Evolutionary conservation across 2,329 filamentous ascomycete species (phyloP).

Genomic region (Aspergillus sp.): DNA sequence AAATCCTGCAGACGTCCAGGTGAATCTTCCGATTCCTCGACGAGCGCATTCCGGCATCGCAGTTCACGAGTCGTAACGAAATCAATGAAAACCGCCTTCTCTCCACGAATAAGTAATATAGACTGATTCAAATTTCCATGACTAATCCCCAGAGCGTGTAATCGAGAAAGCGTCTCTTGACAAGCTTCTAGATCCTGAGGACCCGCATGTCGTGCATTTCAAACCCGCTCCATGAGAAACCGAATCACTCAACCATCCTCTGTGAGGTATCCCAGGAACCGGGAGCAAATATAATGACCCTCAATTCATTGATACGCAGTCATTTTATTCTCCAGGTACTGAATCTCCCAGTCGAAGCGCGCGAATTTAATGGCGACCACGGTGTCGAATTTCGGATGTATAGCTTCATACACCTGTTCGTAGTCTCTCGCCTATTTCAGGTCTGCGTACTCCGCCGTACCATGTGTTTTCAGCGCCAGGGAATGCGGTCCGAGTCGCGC

Average conservation of each 20-base stretch:
- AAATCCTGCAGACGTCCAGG: conserved; percentile 7
- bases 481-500: conserved; percentile 12
- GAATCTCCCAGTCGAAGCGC: conserved; percentile 33
- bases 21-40: conserved; percentile 13
- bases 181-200: conserved; percentile 16
- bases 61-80: conserved; percentile 22
- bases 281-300: conserved; percentile 28
- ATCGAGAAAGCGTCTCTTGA: conserved; percentile 11
- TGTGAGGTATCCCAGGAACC: conserved; percentile 34
- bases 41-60: conserved; percentile 11
- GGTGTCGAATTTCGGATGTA: conserved; percentile 8
- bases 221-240: conserved; percentile 30
- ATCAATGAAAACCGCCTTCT: conserved; percentile 19
- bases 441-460: conserved; percentile 20
- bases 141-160: conserved; percentile 20
- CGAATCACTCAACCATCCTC: conserved; percentile 36
- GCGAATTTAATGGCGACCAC: conserved; percentile 33
- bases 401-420: conserved; percentile 19
- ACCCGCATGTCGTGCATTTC: conserved; percentile 17
- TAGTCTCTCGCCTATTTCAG: conserved; percentile 14
- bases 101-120: conserved; percentile 19
- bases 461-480: conserved; percentile 15
- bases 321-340: conserved; percentile 31
- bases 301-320: conserved; percentile 33
- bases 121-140: conserved; percentile 24